A percentile compares a stretch with the other conserved stretches of the same genome.
These are phyloP conservation scores for Stemphylium vesicarium DNA, from an alignment of 2,329 filamentous ascomycete genomes.

Conservation along the genomic window DNA sequence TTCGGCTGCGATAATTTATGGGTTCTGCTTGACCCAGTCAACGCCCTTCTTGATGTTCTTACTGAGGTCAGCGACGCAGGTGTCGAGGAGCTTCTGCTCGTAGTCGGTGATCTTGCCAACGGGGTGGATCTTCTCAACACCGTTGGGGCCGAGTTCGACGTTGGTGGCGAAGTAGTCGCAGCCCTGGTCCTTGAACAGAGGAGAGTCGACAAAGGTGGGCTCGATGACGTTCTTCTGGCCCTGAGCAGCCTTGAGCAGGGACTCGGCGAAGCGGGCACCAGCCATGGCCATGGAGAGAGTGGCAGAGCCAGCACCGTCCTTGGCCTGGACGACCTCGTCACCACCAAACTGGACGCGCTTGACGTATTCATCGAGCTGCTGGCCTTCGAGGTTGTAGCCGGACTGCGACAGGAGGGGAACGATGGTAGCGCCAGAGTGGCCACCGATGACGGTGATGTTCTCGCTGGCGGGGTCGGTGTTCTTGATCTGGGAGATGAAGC, in stretches of 20 bases:
- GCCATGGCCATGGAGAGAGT: constrained; percentile 99
- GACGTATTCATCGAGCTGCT: constrained; percentile 77
- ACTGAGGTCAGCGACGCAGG: constrained; percentile 81
- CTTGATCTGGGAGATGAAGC: constrained; percentile 97
- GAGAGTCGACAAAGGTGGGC: constrained; percentile 96
- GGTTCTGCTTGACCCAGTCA: constrained; percentile 68
- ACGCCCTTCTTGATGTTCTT: constrained; percentile 95
- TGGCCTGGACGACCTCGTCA: constrained; percentile 99
- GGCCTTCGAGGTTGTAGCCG: constrained; percentile 81
- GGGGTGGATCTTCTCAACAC: constrained; percentile 90
- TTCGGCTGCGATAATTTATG: constrained; percentile 30
- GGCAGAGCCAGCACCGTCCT: constrained; percentile 95
- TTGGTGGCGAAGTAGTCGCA: constrained; percentile 95
- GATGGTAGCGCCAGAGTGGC: constrained; percentile 97
- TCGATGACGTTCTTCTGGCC: constrained; percentile 95
- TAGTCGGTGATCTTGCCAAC: constrained; percentile 82
- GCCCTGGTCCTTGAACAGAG: constrained; percentile 98
- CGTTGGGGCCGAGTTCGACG: constrained; percentile 94
- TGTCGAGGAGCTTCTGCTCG: constrained; percentile 90
- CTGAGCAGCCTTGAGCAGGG: constrained; percentile 87
- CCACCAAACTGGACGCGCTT: constrained; percentile 98
- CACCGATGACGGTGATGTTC: constrained; percentile 94
- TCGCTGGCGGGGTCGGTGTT: constrained; percentile 86
- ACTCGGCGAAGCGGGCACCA: constrained; percentile 84
- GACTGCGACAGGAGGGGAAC: constrained; percentile 97